Evolutionary conservation across 495 filamentous ascomycete species (phyloP).

Genomic region (Xylaria castorea): DNA sequence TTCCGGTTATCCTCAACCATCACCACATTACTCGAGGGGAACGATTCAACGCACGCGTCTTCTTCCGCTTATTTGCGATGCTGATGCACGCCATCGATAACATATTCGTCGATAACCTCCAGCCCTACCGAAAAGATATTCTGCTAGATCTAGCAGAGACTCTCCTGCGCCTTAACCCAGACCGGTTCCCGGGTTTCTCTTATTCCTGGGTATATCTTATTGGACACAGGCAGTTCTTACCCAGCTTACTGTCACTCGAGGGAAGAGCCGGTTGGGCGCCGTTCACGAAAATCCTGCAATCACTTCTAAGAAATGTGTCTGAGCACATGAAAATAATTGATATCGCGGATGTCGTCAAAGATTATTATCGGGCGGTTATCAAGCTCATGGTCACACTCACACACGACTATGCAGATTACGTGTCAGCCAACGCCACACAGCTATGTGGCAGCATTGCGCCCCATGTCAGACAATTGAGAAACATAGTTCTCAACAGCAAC

Average conservation of each 20-base stretch:
- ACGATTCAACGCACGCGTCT: conserved; percentile 83
- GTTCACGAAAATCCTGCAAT: conserved; percentile 77
- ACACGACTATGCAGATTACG: conserved; percentile 93
- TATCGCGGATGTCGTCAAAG: conserved; percentile 73
- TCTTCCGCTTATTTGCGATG: conserved; percentile 88
- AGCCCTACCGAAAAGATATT: conserved; percentile 64
- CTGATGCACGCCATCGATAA: conserved; percentile 69
- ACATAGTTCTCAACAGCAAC: conserved; percentile 84
- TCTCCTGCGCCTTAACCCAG: conserved; percentile 78
- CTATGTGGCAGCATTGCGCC: conserved; percentile 85
- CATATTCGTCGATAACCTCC: conserved; percentile 50
- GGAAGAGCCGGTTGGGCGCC: conserved; percentile 74
- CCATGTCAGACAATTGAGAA: conserved; percentile 87
- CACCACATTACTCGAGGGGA: conserved; percentile 85
- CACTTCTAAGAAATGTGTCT: conserved; percentile 75
- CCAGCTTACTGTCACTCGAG: conserved; percentile 73
- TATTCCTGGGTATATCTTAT: conserved; percentile 85
- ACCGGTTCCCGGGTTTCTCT: conserved; percentile 77
- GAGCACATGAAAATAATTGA: conserved; percentile 77
- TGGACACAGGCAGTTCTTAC: conserved; percentile 86
- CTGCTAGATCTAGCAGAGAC: conserved; percentile 74
- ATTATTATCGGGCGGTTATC: conserved; percentile 82
- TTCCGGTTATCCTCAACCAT: conserved; percentile 81
- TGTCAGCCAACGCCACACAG: conserved; percentile 83
- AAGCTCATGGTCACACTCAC: conserved; percentile 84